Conservation (phyloP, 257 asterid species). For the Capsicum pubescens region DNA sequence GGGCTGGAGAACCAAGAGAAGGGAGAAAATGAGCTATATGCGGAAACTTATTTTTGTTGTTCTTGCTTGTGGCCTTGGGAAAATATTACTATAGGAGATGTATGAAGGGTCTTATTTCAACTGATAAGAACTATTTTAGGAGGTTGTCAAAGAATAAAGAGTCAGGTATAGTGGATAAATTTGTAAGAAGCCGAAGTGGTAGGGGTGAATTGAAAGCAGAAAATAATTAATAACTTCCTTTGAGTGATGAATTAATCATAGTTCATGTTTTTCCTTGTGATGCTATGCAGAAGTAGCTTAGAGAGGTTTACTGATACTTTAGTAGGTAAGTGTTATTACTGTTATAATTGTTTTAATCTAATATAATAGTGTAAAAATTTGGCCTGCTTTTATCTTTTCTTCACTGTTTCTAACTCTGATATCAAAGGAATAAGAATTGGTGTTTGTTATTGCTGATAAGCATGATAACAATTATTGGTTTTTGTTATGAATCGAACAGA, state of each 20-base stretch:
- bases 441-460: neutral
- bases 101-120: conserved; percentile 54
- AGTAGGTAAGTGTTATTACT: neutral
- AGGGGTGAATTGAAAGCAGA: no score
- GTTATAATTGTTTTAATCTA: neutral
- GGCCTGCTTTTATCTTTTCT: neutral
- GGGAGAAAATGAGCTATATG: conserved; percentile 44
- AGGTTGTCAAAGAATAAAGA: conserved; percentile 57
- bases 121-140: conserved; percentile 48
- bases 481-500: neutral
- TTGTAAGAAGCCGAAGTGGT: conserved; percentile 59
- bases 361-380: neutral
- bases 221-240: conserved; percentile 31
- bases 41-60: conserved; percentile 62
- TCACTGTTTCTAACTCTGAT: neutral
- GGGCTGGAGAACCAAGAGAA: conserved; percentile 45
- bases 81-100: conserved; percentile 55
- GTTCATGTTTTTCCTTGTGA: conserved; percentile 27
- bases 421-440: neutral
- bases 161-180: conserved; percentile 57
- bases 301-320: neutral
- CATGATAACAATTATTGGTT: neutral
- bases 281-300: neutral
- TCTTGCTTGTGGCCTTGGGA: conserved; percentile 79
- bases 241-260: neutral